Base-by-base conservation (phyloP, 2,329 filamentous ascomycete species). In the Phialocephala subalpina region DNA sequence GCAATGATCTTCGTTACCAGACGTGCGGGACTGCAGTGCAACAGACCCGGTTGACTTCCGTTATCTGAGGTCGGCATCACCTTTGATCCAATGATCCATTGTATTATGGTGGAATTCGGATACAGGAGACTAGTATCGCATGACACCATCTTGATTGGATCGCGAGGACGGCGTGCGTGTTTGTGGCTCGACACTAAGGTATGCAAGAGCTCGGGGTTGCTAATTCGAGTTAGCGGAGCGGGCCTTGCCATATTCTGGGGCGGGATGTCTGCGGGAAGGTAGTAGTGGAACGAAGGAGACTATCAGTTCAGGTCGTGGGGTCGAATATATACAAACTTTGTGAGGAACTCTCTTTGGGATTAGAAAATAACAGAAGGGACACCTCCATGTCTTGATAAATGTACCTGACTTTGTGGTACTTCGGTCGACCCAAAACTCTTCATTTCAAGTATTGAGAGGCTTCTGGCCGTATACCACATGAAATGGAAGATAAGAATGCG, bases 401-500 rank as follows among this genome's bases (percentile, higher is more conserved):
- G n/a, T n/a, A n/a, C n/a, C n/a, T n/a, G n/a, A n/a, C n/a, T n/a
- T 12, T 9, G 36, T 40, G 40, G 18, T 18, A 42, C n/a, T 11
- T 7, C 18, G n/a, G 2, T 18, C 2, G 16, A 16, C 40, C 16
- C n/a, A 18, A 5, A 6, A 18, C 12, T 42, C 11, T 49, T n/a
- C 2, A 22, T 11, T 11, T 49, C 45, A 49, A 49, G n/a, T 11
- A 25, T 49, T 12, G 45, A 38, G 11, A 25, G 58, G 58, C 33
- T 60, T 60, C 33, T 49, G 47, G 29, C 58, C 58, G 2, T 45
- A 52, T 14, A 60, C 49, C 20, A 60, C 36, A 20, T 36, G 25
- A 12, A 60, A 36, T 9, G 58, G 58, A n/a, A 60, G 49, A 69
- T 79, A 80, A 0, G 76, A 72, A 70, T 80, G 79, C 38, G 78